Conservation (phyloP, 192 early-diverging fungal species). For the Mortierella antarctica region DNA sequence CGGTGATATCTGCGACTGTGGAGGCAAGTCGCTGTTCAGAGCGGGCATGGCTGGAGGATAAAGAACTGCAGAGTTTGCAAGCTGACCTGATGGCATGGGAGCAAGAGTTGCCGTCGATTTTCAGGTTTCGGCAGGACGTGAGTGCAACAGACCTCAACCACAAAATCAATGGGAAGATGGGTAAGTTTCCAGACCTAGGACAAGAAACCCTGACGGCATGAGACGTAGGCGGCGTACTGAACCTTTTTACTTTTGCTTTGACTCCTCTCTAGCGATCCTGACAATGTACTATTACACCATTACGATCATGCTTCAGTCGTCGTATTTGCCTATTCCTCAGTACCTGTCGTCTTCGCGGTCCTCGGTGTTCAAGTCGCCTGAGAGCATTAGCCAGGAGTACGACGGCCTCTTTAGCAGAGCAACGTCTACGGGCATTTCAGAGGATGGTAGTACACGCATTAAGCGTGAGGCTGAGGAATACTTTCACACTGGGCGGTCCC, state of each 20-base stretch:
- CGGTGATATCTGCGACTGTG: constrained; percentile 8
- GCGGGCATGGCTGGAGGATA: constrained; percentile 39
- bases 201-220: background rate
- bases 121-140: constrained; percentile 40
- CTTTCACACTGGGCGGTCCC: background rate
- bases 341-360: constrained; percentile 30
- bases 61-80: constrained; percentile 39
- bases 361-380: constrained; percentile 27
- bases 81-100: constrained; percentile 52
- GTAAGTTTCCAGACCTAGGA: constrained; percentile 3
- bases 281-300: constrained; percentile 48
- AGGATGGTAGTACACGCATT: constrained; percentile 20
- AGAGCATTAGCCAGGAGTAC: constrained; percentile 28
- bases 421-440: background rate
- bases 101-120: constrained; percentile 2
- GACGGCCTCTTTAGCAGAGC: constrained; percentile 38
- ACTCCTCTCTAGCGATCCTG: constrained; percentile 18
- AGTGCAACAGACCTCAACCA: constrained; percentile 32
- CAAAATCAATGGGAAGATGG: constrained; percentile 43
- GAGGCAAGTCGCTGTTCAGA: constrained; percentile 47
- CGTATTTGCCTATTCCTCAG: constrained; percentile 44
- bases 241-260: background rate
- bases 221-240: background rate
- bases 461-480: constrained; percentile 32
- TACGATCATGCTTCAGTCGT: constrained; percentile 49